phyloP scores from a whole-genome alignment of 2,329 filamentous ascomycete genomes.

The Golovinomyces cichoracearum region DNA sequence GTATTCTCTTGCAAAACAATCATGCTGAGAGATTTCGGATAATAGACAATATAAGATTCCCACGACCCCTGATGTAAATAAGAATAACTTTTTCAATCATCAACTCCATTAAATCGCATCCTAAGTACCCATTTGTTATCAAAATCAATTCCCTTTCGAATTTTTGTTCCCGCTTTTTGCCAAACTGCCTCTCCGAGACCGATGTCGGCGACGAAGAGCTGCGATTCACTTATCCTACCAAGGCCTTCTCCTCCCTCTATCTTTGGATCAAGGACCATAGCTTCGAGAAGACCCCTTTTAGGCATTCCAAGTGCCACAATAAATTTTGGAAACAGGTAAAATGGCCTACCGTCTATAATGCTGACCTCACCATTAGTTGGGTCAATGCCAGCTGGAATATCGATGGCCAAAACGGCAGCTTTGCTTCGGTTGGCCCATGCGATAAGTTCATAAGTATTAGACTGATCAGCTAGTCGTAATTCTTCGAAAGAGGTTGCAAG shows the following conservation, averaged over 20 bases:
- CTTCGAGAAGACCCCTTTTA: slow-evolving; percentile 58
- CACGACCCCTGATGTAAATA: no score
- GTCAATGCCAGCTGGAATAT: slow-evolving; percentile 71
- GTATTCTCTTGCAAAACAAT: no score
- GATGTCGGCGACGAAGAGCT: slow-evolving; percentile 63
- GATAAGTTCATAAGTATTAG: slow-evolving; percentile 66
- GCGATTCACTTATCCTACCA: slow-evolving; percentile 29
- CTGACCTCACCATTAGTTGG: slow-evolving; percentile 44
- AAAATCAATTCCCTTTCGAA: slow-evolving; percentile 69
- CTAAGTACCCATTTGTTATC: slow-evolving; percentile 64
- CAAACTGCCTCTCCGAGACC: slow-evolving; percentile 62
- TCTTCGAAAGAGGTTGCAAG: slow-evolving; percentile 75
- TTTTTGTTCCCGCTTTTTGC: slow-evolving; percentile 58
- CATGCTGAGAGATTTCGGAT: no score
- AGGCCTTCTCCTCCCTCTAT: slow-evolving; percentile 12
- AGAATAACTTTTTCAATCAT: slow-evolving; percentile 5
- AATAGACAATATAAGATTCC: no score
- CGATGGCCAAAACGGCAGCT: slow-evolving; percentile 61
- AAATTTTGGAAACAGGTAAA: slow-evolving; percentile 60
- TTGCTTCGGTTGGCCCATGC: slow-evolving; percentile 81
- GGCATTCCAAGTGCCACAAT: slow-evolving; percentile 71
- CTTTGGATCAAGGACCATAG: slow-evolving; percentile 22
- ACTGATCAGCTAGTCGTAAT: slow-evolving; percentile 55
- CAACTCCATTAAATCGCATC: slow-evolving; percentile 20
- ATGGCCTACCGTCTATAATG: slow-evolving; percentile 44